phyloP scores from a whole-genome alignment of 2,329 filamentous ascomycete genomes.

The Fusarium sp. region DNA sequence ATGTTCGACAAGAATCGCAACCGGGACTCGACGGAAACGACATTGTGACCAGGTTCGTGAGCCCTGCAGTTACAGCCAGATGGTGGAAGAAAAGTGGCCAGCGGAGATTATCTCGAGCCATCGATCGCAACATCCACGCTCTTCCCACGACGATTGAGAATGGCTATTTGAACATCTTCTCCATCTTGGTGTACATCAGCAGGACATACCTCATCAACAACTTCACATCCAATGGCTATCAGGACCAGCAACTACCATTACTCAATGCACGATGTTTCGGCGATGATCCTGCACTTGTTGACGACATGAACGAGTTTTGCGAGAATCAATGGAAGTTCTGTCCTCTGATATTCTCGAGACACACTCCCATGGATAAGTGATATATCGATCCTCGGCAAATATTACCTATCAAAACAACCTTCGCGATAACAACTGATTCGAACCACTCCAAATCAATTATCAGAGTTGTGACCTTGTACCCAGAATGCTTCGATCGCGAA shows the following conservation, averaged over 20 bases:
- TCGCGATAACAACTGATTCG: background rate
- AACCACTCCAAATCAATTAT: background rate
- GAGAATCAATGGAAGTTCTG: conserved; percentile 21
- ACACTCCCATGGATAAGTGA: background rate
- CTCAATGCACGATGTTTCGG: background rate
- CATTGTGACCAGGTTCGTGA: background rate
- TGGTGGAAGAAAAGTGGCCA: conserved; percentile 3
- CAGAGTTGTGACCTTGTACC: background rate
- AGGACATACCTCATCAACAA: background rate
- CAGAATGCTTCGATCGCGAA: background rate
- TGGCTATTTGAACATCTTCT: conserved; percentile 20
- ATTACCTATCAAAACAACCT: conserved; percentile 4
- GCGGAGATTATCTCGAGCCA: background rate
- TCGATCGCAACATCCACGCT: background rate
- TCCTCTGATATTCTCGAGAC: background rate
- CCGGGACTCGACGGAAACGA: background rate
- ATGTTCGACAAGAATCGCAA: background rate
- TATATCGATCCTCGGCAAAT: background rate
- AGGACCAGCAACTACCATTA: conserved; percentile 13
- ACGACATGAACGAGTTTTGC: background rate
- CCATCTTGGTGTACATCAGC: conserved; percentile 16
- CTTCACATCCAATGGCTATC: background rate
- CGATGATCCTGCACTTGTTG: background rate
- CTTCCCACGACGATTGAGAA: background rate
- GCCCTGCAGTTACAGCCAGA: background rate